phyloP scores from a whole-genome alignment of 2,329 filamentous ascomycete genomes.

The Colletotrichum tofieldiae region DNA sequence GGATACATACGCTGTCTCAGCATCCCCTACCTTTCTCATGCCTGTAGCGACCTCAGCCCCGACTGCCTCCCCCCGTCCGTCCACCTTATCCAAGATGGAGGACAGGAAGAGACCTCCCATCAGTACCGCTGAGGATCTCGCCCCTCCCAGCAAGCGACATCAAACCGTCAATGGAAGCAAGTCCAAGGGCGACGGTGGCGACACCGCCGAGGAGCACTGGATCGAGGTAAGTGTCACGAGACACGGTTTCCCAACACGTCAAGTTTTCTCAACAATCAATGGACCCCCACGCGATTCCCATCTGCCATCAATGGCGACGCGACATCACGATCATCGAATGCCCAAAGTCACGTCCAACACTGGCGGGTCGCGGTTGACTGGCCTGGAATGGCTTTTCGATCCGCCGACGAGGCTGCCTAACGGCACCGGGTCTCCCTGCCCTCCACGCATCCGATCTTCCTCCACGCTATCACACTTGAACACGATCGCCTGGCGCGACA shows the following conservation, averaged over 20 bases:
- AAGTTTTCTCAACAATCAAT: constrained; percentile 45
- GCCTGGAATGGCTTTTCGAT: constrained; percentile 41
- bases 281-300: constrained; percentile 37
- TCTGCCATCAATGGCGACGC: constrained; percentile 40
- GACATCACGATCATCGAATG: constrained; percentile 41
- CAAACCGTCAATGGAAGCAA: constrained; percentile 83
- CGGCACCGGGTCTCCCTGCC: constrained; percentile 31
- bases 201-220: constrained; percentile 74
- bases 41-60: constrained; percentile 81
- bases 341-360: constrained; percentile 36
- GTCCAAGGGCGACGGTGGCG: constrained; percentile 68
- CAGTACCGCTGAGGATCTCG: constrained; percentile 84
- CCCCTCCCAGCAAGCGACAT: constrained; percentile 92
- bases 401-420: constrained; percentile 42
- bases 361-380: constrained; percentile 41
- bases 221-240: constrained; percentile 74
- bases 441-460: constrained; percentile 36
- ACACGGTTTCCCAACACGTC: constrained; percentile 46
- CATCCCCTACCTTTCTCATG: constrained; percentile 76
- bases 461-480: constrained; percentile 5
- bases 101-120: constrained; percentile 97
- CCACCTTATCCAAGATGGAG: constrained; percentile 96
- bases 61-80: constrained; percentile 80
- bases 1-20: constrained; percentile 38
- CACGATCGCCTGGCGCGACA: constrained; percentile 35